Percentiles rank a stretch among this genome's conserved stretches.
phyloP scores from a whole-genome alignment of 176 grass and related monocot genomes.

The Panicum miliaceum region DNA sequence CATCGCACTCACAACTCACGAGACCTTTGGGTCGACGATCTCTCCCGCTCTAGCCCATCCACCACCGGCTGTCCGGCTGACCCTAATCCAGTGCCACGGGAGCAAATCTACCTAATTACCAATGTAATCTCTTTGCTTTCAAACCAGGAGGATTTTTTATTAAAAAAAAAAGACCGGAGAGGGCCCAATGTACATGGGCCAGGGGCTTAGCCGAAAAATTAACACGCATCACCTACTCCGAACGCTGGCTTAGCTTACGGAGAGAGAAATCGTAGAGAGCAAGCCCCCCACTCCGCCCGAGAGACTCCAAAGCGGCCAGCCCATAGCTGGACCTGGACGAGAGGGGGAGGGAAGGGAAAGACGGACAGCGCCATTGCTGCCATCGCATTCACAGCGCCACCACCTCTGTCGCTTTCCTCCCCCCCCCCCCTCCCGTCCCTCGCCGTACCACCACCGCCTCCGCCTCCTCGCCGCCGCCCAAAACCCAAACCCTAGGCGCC shows the following conservation, averaged over 20 bases:
- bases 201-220: constrained; percentile 20
- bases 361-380: constrained; percentile 40
- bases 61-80: no score
- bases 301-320: constrained; percentile 43
- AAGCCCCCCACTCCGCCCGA: constrained; percentile 8
- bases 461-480: constrained; percentile 21
- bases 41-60: no score
- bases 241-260: background rate
- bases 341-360: background rate
- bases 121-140: background rate
- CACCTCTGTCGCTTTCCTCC: constrained; percentile 35
- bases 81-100: no score
- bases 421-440: background rate
- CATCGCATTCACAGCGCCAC: constrained; percentile 47
- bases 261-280: constrained; percentile 29
- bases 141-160: background rate
- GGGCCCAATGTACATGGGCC: constrained; percentile 5
- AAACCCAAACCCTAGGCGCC: constrained; percentile 52
- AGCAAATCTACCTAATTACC: no score
- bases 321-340: constrained; percentile 25
- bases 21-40: no score
- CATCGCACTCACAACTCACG: no score
- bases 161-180: background rate
- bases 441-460: constrained; percentile 25
- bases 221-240: constrained; percentile 21